These are phyloP conservation scores for Sphagnum contortum DNA, from an alignment of 225 moss, liverwort and hornwort species.

Conservation along the genomic window DNA sequence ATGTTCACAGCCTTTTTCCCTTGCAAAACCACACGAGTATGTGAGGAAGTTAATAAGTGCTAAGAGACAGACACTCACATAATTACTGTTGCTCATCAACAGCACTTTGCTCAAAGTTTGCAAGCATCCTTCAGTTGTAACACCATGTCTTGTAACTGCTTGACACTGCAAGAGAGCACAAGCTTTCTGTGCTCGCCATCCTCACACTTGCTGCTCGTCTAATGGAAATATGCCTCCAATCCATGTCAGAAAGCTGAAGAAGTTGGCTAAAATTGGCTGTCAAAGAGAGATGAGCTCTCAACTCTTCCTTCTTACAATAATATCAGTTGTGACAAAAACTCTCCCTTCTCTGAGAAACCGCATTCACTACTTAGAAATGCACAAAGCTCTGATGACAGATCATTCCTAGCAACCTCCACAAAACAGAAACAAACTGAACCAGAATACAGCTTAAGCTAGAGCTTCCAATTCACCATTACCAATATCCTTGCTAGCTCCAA, in stretches of 20 bases:
- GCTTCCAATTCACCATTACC: too few relatives aligned
- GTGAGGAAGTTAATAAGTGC: too few relatives aligned
- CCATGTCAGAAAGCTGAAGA: constrained; percentile 34
- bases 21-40: too few relatives aligned
- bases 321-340: constrained; percentile 32
- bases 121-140: constrained; percentile 65
- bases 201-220: constrained; percentile 29
- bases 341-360: constrained; percentile 40
- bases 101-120: constrained; percentile 61
- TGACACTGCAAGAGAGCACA: constrained; percentile 57
- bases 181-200: constrained; percentile 14
- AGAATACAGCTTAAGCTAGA: constrained; percentile 28
- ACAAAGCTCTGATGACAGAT: constrained; percentile 35
- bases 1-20: too few relatives aligned
- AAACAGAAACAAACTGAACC: constrained; percentile 61
- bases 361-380: constrained; percentile 46
- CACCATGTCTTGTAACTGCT: constrained; percentile 72
- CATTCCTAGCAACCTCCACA: constrained; percentile 53
- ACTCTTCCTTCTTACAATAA: constrained; percentile 40
- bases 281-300: constrained; percentile 31
- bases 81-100: constrained; percentile 11
- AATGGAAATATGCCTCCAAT: constrained; percentile 66
- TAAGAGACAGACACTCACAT: too few relatives aligned
- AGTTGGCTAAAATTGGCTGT: constrained; percentile 43
- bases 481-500: too few relatives aligned